Percentiles rank a stretch among this genome's conserved stretches.
Evolutionary conservation across 1,284 basidiomycete species (phyloP).

Genomic region (Xerocomus nothofagi): DNA sequence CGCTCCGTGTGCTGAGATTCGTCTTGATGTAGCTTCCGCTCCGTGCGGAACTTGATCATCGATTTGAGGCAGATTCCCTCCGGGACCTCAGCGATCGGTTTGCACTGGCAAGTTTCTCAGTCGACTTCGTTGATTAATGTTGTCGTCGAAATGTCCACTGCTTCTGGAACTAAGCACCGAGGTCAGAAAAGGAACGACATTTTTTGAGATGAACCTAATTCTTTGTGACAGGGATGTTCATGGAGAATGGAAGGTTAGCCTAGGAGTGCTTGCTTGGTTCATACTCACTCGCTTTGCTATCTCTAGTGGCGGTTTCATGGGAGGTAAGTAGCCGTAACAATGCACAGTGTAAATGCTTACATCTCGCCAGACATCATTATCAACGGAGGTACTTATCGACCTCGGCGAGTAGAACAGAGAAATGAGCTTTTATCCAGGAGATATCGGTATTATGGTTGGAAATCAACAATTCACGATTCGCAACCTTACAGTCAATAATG

Average conservation of each 20-base stretch:
- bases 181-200: conserved; percentile 27
- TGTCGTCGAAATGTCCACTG: conserved; percentile 49
- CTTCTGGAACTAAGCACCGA: conserved; percentile 44
- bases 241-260: conserved; percentile 61
- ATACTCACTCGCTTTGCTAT: not conserved
- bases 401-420: not conserved
- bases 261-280: conserved; percentile 1
- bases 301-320: conserved; percentile 56
- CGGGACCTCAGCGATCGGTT: conserved; percentile 52
- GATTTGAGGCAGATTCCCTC: conserved; percentile 52
- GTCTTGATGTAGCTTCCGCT: conserved; percentile 36
- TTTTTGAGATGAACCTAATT: not conserved
- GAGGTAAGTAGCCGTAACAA: conserved; percentile 34
- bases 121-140: conserved; percentile 67
- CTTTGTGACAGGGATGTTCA: conserved; percentile 39
- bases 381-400: conserved; percentile 40
- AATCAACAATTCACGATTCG: conserved; percentile 58
- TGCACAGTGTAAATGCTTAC: conserved; percentile 1
- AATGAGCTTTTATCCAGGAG: conserved; percentile 21
- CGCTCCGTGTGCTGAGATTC: not conserved
- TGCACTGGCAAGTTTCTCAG: conserved; percentile 81
- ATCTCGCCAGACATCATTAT: conserved; percentile 45
- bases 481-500: conserved; percentile 53
- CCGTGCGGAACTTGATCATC: conserved; percentile 49
- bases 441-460: conserved; percentile 48